These are phyloP conservation scores for Astrothelium subdiscretum DNA, from an alignment of 495 filamentous ascomycete species.

Conservation along the genomic window DNA sequence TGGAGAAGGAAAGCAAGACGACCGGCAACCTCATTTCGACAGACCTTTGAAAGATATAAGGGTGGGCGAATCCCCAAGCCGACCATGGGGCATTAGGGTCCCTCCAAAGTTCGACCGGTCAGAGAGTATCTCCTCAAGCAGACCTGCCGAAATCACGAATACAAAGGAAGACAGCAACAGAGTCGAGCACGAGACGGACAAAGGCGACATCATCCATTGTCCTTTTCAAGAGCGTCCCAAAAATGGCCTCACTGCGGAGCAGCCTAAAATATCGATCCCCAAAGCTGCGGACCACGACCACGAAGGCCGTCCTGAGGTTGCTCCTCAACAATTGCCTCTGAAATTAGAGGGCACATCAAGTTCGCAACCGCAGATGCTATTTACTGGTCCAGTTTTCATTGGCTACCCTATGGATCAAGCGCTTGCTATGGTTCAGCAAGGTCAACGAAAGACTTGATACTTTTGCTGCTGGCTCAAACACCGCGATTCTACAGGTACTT, in stretches of 20 bases:
- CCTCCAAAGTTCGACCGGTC: conserved; percentile 40
- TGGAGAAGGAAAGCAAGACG: conserved; percentile 30
- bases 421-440: conserved; percentile 52
- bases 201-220: background rate
- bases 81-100: conserved; percentile 82
- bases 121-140: conserved; percentile 26
- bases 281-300: background rate
- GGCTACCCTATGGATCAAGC: conserved; percentile 75
- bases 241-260: conserved; percentile 22
- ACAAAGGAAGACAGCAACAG: background rate
- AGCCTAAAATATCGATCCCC: conserved; percentile 2
- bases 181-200: background rate
- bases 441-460: background rate
- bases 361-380: conserved; percentile 51
- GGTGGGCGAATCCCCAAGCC: conserved; percentile 77
- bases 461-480: background rate
- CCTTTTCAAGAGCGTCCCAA: conserved; percentile 18
- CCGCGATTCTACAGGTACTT: background rate
- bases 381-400: conserved; percentile 82
- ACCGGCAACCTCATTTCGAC: conserved; percentile 57
- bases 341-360: conserved; percentile 1
- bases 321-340: conserved; percentile 14
- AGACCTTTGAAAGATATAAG: conserved; percentile 70
- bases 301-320: conserved; percentile 3
- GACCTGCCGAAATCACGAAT: conserved; percentile 6